Base-by-base conservation (phyloP, 768 basidiomycete genomes). In the Mycena olivaceomarginata region DNA sequence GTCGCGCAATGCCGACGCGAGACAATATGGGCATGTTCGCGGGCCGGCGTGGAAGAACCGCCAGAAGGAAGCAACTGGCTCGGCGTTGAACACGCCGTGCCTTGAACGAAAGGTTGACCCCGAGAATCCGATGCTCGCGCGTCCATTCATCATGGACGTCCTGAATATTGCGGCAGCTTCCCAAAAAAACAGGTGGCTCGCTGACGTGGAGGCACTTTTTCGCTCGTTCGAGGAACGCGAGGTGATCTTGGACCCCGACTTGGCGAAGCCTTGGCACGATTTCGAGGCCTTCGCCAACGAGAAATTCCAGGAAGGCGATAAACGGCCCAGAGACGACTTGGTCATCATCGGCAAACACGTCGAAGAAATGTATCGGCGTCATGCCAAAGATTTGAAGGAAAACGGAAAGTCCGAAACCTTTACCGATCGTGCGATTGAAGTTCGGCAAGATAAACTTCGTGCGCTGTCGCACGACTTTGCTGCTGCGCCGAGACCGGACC, bases 381-480 rank as follows among this genome's bases (percentile, higher is more conserved):
- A 88, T 67, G 56, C 75, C 11, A 51, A 70, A 11, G 74, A 77
- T 4, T 69, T 80, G 3, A 78, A 67, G 6, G 15, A 45, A 1
- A 45, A 15, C 43, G 15, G 31, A 31, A 31, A 31, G 31, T 31
- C 18, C 20, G 20, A 53, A 20, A n/a, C 45, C 5, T 91, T 91
- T 79, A 88, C 88, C 3, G 75, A 76, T 0, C 81, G 82, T 8
- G 80, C 83, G 1, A 92, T 92, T 66, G 87, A 90, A 77, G 64
- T 65, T 12, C 86, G 91, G 9, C 92, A 92, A 76, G 90, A 93
- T 74, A 79, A 83, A 13, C 81, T 91, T 7, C 88, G 91, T 20
- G 63, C 74, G 5, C 78, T 90, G 40, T 91, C 92, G 2, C 81
- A 82, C 64, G 78, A 82, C n/a, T 92, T 92, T 75, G 74, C 80